Percentiles rank a stretch among this genome's conserved stretches.
These are phyloP conservation scores for Gaeumannomyces sp. DNA, from an alignment of 2,329 filamentous ascomycete species.

Conservation along the genomic window DNA sequence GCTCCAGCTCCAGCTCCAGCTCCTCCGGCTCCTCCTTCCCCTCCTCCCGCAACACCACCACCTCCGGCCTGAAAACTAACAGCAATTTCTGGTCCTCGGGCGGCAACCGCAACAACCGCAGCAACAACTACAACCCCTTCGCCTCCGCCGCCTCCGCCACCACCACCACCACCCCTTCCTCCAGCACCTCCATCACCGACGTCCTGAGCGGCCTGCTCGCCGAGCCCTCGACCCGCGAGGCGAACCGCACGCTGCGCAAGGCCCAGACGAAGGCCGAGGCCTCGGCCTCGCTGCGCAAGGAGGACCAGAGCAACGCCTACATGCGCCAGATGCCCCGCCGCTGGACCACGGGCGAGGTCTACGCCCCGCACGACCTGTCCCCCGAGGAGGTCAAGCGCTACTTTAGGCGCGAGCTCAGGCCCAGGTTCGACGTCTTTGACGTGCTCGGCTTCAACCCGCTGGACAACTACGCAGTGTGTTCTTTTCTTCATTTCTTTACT, in stretches of 20 bases:
- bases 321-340: constrained; percentile 60
- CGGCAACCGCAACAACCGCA: constrained; percentile 1
- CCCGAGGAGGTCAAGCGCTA: constrained; percentile 68
- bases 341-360: constrained; percentile 77
- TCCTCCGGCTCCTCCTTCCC: too few species aligned
- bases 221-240: constrained; percentile 12
- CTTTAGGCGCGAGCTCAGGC: constrained; percentile 55
- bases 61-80: neutral
- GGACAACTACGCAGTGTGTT: constrained; percentile 56
- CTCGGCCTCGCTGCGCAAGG: constrained; percentile 30
- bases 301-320: constrained; percentile 44
- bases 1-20: neutral
- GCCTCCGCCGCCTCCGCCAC: too few species aligned
- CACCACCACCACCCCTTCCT: neutral
- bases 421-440: constrained; percentile 69
- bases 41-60: neutral
- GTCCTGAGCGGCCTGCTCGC: constrained; percentile 13
- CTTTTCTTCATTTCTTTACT: neutral
- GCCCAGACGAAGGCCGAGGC: constrained; percentile 16
- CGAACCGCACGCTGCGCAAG: neutral
- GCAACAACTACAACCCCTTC: constrained; percentile 6
- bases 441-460: constrained; percentile 72
- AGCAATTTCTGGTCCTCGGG: neutral
- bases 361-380: constrained; percentile 82
- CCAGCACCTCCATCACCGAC: neutral